A percentile compares a stretch with the other conserved stretches of the same genome.
These are phyloP conservation scores for Trichoderma sp. DNA, from an alignment of 2,329 filamentous ascomycete genomes.

Conservation along the genomic window DNA sequence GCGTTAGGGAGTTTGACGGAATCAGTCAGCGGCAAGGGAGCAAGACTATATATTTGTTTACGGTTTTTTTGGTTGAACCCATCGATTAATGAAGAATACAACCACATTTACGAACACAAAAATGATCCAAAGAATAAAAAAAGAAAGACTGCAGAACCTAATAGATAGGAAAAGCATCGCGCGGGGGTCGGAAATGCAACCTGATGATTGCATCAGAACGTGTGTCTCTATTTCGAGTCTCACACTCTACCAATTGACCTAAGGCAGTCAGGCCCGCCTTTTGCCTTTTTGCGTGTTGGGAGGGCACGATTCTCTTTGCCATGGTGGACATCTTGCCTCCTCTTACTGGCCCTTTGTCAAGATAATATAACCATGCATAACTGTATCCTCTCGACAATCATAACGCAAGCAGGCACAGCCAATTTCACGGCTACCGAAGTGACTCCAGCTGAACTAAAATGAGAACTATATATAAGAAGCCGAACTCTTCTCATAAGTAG, in stretches of 20 bases:
- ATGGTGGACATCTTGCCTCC: neutral
- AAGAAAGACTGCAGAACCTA: neutral
- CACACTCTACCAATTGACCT: conserved; percentile 60
- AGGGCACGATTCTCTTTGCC: neutral
- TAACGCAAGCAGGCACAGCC: neutral
- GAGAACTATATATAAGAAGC: too few relatives aligned
- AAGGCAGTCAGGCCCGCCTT: conserved; percentile 25
- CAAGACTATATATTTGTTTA: neutral
- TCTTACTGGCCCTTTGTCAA: neutral
- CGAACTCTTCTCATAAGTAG: neutral
- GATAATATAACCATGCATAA: neutral
- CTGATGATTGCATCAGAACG: conserved; percentile 44
- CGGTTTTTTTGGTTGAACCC: neutral
- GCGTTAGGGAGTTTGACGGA: neutral
- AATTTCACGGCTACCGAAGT: too few relatives aligned
- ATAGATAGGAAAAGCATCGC: conserved; percentile 40
- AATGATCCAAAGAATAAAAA: neutral
- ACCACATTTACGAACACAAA: neutral
- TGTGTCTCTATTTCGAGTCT: conserved; percentile 55
- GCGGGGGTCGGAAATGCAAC: conserved; percentile 54
- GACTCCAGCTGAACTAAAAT: too few relatives aligned
- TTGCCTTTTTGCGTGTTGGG: neutral
- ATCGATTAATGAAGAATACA: neutral
- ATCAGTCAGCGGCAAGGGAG: neutral
- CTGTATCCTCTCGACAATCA: neutral